These are phyloP conservation scores for Pseudonitzschia delicatissima DNA, from an alignment of 108 stramenopile genomes.

Conservation along the genomic window DNA sequence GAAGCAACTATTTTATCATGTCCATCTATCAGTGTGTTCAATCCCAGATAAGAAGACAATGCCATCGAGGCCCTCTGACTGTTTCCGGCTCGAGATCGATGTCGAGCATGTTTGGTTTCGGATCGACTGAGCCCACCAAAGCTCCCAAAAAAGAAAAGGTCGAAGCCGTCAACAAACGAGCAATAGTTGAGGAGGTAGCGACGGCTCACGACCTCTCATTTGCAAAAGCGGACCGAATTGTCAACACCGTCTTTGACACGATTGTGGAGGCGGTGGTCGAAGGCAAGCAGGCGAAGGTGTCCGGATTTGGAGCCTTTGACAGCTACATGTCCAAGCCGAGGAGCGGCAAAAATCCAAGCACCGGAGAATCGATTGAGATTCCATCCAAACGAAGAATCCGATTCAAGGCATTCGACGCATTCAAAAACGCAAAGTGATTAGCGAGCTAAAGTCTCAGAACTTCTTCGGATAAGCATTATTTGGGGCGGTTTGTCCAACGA, in stretches of 20 bases:
- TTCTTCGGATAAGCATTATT: no score
- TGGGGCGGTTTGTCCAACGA: no score
- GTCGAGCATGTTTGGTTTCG: not conserved
- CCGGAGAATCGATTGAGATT: slow-evolving; percentile 14
- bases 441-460: no score
- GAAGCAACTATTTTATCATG: not conserved
- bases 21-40: not conserved
- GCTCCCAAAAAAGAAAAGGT: not conserved
- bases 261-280: slow-evolving; percentile 34
- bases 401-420: slow-evolving; percentile 33
- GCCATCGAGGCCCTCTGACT: not conserved
- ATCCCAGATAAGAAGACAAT: not conserved
- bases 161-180: not conserved
- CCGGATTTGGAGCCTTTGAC: slow-evolving; percentile 37
- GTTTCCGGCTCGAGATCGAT: not conserved
- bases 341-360: slow-evolving; percentile 19
- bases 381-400: slow-evolving; percentile 33
- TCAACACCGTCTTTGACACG: slow-evolving; percentile 34
- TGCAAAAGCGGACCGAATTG: slow-evolving; percentile 22
- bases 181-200: slow-evolving; percentile 24
- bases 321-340: slow-evolving; percentile 18
- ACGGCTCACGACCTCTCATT: slow-evolving; percentile 19
- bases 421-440: slow-evolving; percentile 30
- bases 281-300: slow-evolving; percentile 20
- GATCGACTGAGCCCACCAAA: not conserved